Evolutionary conservation across 495 filamentous ascomycete genomes (phyloP), one percentile per base, ranked within the genome.

Genomic region (Penicillium chermesinum): DNA sequence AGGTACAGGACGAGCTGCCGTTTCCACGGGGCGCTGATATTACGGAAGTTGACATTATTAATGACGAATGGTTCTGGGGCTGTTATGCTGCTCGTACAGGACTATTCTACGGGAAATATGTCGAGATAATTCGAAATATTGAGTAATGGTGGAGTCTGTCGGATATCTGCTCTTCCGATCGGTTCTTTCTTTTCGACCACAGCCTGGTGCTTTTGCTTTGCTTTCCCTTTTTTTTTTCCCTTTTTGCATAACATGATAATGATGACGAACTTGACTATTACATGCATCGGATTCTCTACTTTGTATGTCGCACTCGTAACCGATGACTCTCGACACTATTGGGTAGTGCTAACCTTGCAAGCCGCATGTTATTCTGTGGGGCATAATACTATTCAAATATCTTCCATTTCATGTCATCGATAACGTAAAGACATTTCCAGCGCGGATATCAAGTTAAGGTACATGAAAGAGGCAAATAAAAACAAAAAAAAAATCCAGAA

Each of bases 11-110:
- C 63, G 90, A 96, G 71, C 61, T 96, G 43, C 69, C 79, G 54
- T 95, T 96, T 56, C 90, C 90, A 2, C 84, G 80, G 46, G 83
- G 85, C 4, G 88, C 89, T 0, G 87, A 91, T 65, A 77, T 96
- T 9, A 72, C 74, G 2, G 90, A 95, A 72, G 81, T 81, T 27
- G 81, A 87, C 65, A 83, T 87, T 63, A 79, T 91, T 37, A 95
- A 93, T 65, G 87, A 81, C 33, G 88, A 94, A 63, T 96, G 89
- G 89, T 87, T 73, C 46, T 82, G 81, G 70, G 90, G 90, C 0
- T 79, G 74, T 27, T 96, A 94, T 74, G 84, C 85, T 61, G 88
- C 87, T 14, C 67, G 62, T 22, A 79, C 75, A 48, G 89, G 89
- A 0, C 49, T 95, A 52, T 91, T 95, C 63, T 89, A 89, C 3